These are phyloP conservation scores for Lyophyllum semitale DNA, from an alignment of 768 basidiomycete species.

Conservation along the genomic window DNA sequence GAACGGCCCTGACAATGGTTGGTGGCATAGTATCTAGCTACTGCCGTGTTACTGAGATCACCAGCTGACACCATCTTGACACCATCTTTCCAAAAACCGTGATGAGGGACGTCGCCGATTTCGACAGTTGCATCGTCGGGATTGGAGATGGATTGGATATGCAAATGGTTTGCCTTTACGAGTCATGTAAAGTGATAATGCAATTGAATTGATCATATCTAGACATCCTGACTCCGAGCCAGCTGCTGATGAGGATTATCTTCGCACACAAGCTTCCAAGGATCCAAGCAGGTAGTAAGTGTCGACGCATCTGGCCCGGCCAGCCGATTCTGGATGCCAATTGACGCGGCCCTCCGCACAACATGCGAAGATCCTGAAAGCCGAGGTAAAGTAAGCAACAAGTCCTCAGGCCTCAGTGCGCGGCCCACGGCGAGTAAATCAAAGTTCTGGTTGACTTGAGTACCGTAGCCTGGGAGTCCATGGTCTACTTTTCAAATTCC, in stretches of 20 bases:
- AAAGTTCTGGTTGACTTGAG: no score
- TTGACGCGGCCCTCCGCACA: background rate
- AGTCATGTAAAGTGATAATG: background rate
- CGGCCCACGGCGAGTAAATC: background rate
- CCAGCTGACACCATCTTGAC: background rate
- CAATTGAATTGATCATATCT: background rate
- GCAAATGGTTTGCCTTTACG: background rate
- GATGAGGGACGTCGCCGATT: constrained; percentile 5
- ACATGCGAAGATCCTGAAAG: constrained; percentile 7
- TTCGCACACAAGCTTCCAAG: background rate
- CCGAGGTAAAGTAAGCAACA: constrained; percentile 9
- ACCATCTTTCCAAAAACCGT: background rate
- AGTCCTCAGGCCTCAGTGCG: constrained; percentile 6
- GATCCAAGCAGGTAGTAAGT: background rate
- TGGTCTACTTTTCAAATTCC: no score
- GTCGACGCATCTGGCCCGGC: background rate
- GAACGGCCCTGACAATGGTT: background rate
- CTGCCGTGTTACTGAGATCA: constrained; percentile 1
- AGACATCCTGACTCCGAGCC: background rate
- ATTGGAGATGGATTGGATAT: background rate
- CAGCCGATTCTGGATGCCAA: background rate
- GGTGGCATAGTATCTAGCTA: background rate
- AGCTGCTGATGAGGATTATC: background rate
- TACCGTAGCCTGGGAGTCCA: no score
- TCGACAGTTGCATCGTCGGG: background rate